Evolutionary conservation across 2,329 filamentous ascomycete species (phyloP), one percentile per base, ranked within the genome.

Genomic region (Verticillium klebahnii): DNA sequence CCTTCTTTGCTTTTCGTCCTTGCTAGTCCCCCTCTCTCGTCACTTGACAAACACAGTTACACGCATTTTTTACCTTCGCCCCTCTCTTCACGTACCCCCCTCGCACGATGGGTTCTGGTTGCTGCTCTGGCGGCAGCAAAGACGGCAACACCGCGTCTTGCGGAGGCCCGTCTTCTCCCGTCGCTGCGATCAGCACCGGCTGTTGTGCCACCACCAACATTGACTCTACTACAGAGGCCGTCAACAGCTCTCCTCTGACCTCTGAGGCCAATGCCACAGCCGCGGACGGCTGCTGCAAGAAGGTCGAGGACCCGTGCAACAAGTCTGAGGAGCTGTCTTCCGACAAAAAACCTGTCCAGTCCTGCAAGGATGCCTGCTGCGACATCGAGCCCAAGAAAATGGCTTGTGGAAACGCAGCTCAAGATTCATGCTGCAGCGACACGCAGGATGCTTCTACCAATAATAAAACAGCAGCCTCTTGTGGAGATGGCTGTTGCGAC

Each of bases 101-200:
- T 12, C 19, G 32, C 31, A 61, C 31, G 5, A 66, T 66, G 65
- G 61, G 65, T 34, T 36, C 65, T 36, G 62, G 60, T 52, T 66
- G 65, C 56, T 66, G 65, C 57, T 65, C 65, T 32, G 63, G 61
- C 14, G 61, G 29, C 19, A 52, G 19, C 52, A 50, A 61, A 15
- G 56, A 36, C n/a, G 57, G 54, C 17, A 58, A 40, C 12, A 23
- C 39, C 32, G 39, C 11, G 9, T 4, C 57, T 17, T 50, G 57
- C 39, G 37, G 25, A 39, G 29, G 39, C 25, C 23, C 58, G 31
- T 55, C 60, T 17, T 8, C 63, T 62, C 31, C 45, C 45, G 45
- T 11, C 8, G 9, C 3, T 52, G 45, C 45, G 23, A n/a, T 19
- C 45, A 52, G n/a, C 45, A 25, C 45, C 12, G 45, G 45, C n/a